Base-by-base conservation (phyloP, 2,329 filamentous ascomycete species). In the Fusarium sp. region DNA sequence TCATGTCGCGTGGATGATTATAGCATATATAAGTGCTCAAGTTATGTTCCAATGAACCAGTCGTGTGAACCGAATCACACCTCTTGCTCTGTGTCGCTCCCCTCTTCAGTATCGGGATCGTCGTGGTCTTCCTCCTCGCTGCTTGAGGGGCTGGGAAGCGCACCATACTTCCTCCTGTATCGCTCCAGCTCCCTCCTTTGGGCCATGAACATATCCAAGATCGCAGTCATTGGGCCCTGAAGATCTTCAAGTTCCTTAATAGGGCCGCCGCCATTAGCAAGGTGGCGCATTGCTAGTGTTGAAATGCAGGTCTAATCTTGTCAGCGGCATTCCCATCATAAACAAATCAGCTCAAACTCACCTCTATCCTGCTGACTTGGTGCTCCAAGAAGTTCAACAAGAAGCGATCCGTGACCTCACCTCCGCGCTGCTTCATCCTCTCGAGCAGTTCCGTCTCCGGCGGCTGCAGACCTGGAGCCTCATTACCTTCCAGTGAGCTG, bases 341-440 rank as follows among this genome's bases (percentile, higher is more conserved):
- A 7, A 12, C 35, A 20, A 16, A 89, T 81, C 84, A 95, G 93
- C 89, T 98, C 94, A 35, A 59, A 52, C 91, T 81, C 84, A 97
- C 94, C 89, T 99, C 96, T 78, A 99, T 97, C 75, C 96, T 89
- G 78, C 92, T 94, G 72, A 99, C 92, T 85, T 98, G 94, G 77
- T 98, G 94, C 78, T 97, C 94, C 79, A 98, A 87, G 75, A 99
- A 93, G 75, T 93, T 94, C 57, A 97, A 82, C 80, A 98, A 83
- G 80, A 97, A 95, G 54, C 89, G 86, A 83, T 98, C 96, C 28
- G 94, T 93, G 55, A 98, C 88, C 77, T 98, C 94, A 13, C 93
- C 93, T 50, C 92, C 93, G 41, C 90, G 81, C 57, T 84, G 78
- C 77, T 84, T 87, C 77, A 89, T 85, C 52, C 85, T 82, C 68